Evolutionary conservation across 495 filamentous ascomycete species (phyloP), one percentile per base, ranked within the genome.

Genomic region (Neurospora intermedia): DNA sequence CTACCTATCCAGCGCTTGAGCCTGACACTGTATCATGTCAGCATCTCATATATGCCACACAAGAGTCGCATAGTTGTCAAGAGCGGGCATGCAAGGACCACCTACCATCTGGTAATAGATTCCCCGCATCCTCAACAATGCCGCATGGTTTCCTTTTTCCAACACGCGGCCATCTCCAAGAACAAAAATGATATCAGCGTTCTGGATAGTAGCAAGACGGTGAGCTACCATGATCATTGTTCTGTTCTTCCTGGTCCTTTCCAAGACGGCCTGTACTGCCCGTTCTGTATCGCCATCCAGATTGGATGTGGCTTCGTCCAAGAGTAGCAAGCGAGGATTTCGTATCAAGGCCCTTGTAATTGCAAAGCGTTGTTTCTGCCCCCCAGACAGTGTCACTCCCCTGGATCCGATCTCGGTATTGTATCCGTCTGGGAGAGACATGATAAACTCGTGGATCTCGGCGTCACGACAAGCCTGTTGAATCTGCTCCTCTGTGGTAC

Each of bases 161-260:
- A 88, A 78, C 46, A 90, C 85, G 73, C 80, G 79, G 4, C 83
- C 84, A 48, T 88, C 87, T 31, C 82, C 84, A 8, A 88, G 79
- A 69, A 90, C 86, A 73, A 84, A 88, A 69, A 88, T 89, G 46
- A 86, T 75, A 76, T 90, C 88, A 31, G 87, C 88, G 75, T 88
- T 85, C 74, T 87, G 85, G 23, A 89, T 82, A 6, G 87, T 90
- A 15, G 84, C 84, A 45, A 90, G 80, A 46, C 88, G 81, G 77
- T 92, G 89, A 6, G 93, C 93, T 70, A 95, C 91, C 7, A 91
- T 92, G 70, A 96, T 85, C 78, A 93, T 91, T 0, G 91, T 96
- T 71, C 91, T 81, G 69, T 85, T 85, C 73, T 84, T 84, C 40
- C 87, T 86, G 43, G 89, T 89, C 77, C 85, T 85, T 73, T 91